These are phyloP conservation scores for Solanum commersonii DNA, from an alignment of 257 asterid species.

Conservation along the genomic window DNA sequence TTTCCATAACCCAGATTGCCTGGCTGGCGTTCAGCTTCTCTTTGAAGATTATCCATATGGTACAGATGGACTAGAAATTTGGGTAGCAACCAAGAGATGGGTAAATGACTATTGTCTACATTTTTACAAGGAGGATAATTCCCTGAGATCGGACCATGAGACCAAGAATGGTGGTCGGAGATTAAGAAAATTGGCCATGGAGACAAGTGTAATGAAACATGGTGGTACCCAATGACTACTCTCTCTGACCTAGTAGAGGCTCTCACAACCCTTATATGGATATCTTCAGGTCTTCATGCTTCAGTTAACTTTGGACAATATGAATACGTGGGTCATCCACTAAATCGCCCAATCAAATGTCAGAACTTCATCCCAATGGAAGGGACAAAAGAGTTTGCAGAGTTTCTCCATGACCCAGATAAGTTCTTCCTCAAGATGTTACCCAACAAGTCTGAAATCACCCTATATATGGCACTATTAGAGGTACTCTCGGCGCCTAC, in stretches of 20 bases:
- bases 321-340: constrained; percentile 35
- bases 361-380: constrained; percentile 26
- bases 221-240: constrained; percentile 40
- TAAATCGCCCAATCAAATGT: constrained; percentile 27
- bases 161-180: constrained; percentile 46
- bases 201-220: constrained; percentile 24
- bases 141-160: constrained; percentile 28
- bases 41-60: constrained; percentile 44
- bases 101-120: constrained; percentile 23
- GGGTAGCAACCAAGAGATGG: constrained; percentile 41
- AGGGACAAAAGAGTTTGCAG: constrained; percentile 46
- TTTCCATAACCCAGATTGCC: constrained; percentile 13
- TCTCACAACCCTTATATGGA: constrained; percentile 40
- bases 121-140: constrained; percentile 25
- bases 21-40: constrained; percentile 31
- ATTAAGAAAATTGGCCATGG: constrained; percentile 34
- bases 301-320: constrained; percentile 35
- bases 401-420: constrained; percentile 32
- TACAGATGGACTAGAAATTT: constrained; percentile 42
- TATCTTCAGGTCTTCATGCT: constrained; percentile 30
- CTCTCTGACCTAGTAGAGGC: constrained; percentile 22
- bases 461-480: constrained; percentile 26
- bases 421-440: constrained; percentile 28
- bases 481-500: constrained; percentile 25
- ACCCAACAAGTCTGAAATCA: constrained; percentile 28